Evolutionary conservation across 2,329 filamentous ascomycete genomes (phyloP), one percentile per base, ranked within the genome.

Genomic region (Calonectria honghensis): DNA sequence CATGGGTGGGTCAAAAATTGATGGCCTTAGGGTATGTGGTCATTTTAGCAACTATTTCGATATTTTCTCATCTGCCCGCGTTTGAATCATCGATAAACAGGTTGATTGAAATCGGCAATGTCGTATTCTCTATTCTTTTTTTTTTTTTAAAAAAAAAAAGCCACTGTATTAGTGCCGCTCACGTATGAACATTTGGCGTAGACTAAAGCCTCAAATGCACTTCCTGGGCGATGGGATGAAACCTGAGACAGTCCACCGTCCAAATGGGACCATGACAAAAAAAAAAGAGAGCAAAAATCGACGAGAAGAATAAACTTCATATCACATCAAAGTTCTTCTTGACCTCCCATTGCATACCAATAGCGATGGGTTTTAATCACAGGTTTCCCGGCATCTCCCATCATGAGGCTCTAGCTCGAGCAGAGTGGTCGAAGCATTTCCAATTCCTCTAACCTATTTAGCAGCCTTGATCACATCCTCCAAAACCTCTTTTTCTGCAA

Each of bases 401-500:
- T 9, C 4, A 48, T 18, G 13, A 7, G 45, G 45, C n/a, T 48
- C n/a, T n/a, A 48, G 45, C n/a, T 20, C 16, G 14, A 29, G 41
- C 27, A 14, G 29, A n/a, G 20, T 16, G 18, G 37, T 16, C 24
- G 10, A 13, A 63, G 20, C 2, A 41, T 27, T 18, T 35, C 32
- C 32, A 27, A 63, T 32, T 45, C 13, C 32, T 20, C 27, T 24
- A 13, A 7, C 35, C 68, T 70, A 79, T 48, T 68, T 77, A 9
- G 79, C 78, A 32, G 76, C 73, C 18, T 79, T 80, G 14, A 86
- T 83, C 6, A 85, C 63, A 45, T 88, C 84, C 77, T 87, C 85
- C 71, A 97, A 83, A 2, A 91, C 85, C 1, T 91, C 92, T 79
- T 93, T 93, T 73, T 92, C 91, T 1, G 93, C 93, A 72, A 97